Evolutionary conservation across 75 land plant species (phyloP), one percentile per base, ranked within the genome.

Genomic region (Adiantum capillusveneris): DNA sequence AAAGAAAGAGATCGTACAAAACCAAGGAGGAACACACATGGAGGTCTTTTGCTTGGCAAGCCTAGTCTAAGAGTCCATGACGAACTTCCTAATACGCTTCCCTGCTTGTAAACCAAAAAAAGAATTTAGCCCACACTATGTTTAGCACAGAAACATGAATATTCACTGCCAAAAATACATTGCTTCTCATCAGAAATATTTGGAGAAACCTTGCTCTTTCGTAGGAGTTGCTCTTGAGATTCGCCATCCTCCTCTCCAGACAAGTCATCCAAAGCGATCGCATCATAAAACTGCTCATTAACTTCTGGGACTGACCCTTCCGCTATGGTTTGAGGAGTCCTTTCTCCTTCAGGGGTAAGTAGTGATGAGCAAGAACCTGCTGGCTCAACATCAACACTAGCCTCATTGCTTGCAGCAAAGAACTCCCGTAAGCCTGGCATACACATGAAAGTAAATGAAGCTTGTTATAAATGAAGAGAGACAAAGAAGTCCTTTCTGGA

Each of bases 211-310:
- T 37, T 57, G 59, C 59, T 18, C 37, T 34, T 57, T 19, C 42
- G 13, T 18, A 7, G 3, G 13, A 57, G 11, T n/a, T 57, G 22
- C 25, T 57, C n/a, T 57, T 57, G 37, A 28, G 25, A 27, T 61
- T 84, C 89, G 63, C 80, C 73, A 22, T 84, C 93, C 28, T 81
- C 88, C 36, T 78, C 89, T 27, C 76, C 82, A 2, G 64, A 70
- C 22, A 73, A 74, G 17, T 79, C 76, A 37, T 70, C 79, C 55
- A 63, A 65, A 67, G 86, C 80, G 57, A 88, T 80, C 7, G 98
- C 98, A 81, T 93, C 98, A 70, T 85, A 93, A 58, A 93, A 93
- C 30, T 93, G 83, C 44, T 85, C 88, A 29, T 53, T 71, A n/a
- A 25, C 14, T 11, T 53, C 55, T 1, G 13, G 55, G 28, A 24